phyloP scores from a whole-genome alignment of 129 eudicot genomes.

The Escallonia rubra region DNA sequence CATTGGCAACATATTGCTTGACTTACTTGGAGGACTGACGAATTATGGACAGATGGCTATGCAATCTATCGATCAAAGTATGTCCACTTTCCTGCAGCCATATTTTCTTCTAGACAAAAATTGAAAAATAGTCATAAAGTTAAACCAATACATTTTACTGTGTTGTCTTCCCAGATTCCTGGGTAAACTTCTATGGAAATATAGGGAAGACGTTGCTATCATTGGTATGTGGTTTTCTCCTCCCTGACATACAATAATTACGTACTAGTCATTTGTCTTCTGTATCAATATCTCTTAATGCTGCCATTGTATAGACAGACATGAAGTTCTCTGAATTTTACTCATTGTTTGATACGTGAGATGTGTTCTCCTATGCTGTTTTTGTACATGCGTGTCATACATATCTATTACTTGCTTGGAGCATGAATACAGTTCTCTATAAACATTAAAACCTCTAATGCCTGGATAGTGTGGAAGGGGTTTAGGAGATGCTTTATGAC shows the following conservation, averaged over 20 bases:
- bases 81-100: slow-evolving; percentile 9
- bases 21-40: slow-evolving; percentile 75
- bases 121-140: not conserved
- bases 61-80: slow-evolving; percentile 86
- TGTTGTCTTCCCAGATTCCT: slow-evolving; percentile 54
- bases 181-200: slow-evolving; percentile 97
- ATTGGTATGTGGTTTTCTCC: slow-evolving; percentile 47
- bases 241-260: no score
- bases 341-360: not conserved
- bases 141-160: no score
- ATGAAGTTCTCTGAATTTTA: not conserved
- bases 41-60: slow-evolving; percentile 80
- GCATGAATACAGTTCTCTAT: no score
- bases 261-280: not conserved
- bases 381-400: not conserved
- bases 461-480: no score
- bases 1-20: slow-evolving; percentile 90
- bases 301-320: not conserved
- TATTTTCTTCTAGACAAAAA: not conserved
- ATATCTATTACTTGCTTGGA: not conserved
- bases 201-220: slow-evolving; percentile 94
- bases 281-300: not conserved
- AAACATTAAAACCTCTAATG: no score
- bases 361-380: not conserved
- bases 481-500: no score